phyloP scores from a whole-genome alignment of 2,329 filamentous ascomycete genomes.

The Hypoxylon rubiginosum region DNA sequence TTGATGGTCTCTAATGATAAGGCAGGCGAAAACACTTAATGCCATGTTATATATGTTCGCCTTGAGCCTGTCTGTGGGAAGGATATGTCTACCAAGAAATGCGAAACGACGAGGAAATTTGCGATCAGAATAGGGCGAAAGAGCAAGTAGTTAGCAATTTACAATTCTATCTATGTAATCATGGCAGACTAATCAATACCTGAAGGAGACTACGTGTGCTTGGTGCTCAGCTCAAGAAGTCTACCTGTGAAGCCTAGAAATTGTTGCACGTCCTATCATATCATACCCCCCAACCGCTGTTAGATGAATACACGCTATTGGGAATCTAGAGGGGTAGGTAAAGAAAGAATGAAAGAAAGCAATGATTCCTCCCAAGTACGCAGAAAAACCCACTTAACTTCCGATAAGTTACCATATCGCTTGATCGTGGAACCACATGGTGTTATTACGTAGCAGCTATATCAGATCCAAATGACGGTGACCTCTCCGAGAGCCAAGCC shows the following conservation, averaged over 20 bases:
- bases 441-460: conserved; percentile 27
- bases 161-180: conserved; percentile 14
- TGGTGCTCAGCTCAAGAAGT: conserved; percentile 10
- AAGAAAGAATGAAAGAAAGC: neutral
- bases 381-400: conserved; percentile 25
- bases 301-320: conserved; percentile 17
- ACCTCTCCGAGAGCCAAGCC: conserved; percentile 18
- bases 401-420: conserved; percentile 24
- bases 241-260: conserved; percentile 17
- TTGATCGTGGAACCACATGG: conserved; percentile 36
- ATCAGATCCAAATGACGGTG: conserved; percentile 15
- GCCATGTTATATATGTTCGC: neutral
- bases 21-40: neutral
- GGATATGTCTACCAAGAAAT: neutral
- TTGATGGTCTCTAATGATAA: conserved; percentile 5
- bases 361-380: conserved; percentile 3
- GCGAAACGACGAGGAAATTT: conserved; percentile 5
- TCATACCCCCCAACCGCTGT: conserved; percentile 6
- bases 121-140: conserved; percentile 12
- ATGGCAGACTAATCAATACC: conserved; percentile 25
- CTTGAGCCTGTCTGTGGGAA: conserved; percentile 3
- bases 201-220: conserved; percentile 12
- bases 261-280: conserved; percentile 19
- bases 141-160: conserved; percentile 20
- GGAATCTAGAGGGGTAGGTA: conserved; percentile 4